Evolutionary conservation across 2,329 filamentous ascomycete species (phyloP).

Genomic region (Calycina herbarum): DNA sequence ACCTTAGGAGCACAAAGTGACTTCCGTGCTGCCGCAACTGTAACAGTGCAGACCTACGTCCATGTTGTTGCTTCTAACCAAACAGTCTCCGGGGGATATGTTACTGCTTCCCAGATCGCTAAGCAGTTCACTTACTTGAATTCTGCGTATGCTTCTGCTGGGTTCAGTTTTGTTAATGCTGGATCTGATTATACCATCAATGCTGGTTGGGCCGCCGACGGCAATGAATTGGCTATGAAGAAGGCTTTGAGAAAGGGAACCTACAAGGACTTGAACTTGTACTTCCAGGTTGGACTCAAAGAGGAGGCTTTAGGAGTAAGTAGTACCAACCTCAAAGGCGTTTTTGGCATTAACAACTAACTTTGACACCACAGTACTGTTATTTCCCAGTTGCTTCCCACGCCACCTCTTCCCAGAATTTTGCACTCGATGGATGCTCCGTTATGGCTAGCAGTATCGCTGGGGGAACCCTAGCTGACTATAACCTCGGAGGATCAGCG

Average conservation of each 20-base stretch:
- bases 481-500: constrained; percentile 42
- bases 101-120: constrained; percentile 28
- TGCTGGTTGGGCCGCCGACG: constrained; percentile 36
- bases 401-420: constrained; percentile 23
- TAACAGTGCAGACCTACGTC: constrained; percentile 37
- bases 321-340: neutral
- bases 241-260: constrained; percentile 43
- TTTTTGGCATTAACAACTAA: neutral
- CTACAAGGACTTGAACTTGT: constrained; percentile 38
- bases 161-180: constrained; percentile 35
- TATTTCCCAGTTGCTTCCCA: constrained; percentile 15
- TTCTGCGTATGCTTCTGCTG: constrained; percentile 27
- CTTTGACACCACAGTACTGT: constrained; percentile 11
- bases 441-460: constrained; percentile 42
- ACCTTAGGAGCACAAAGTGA: constrained; percentile 11
- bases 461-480: constrained; percentile 38
- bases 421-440: constrained; percentile 43
- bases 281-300: constrained; percentile 32
- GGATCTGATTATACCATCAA: constrained; percentile 39
- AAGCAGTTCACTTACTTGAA: constrained; percentile 32
- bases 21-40: constrained; percentile 26
- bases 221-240: constrained; percentile 46
- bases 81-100: constrained; percentile 29
- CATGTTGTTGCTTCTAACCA: constrained; percentile 37
- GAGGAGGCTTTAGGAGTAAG: constrained; percentile 12